Evolutionary conservation across 176 grass and related monocot genomes (phyloP).

Genomic region (Oryza glumipatula): DNA sequence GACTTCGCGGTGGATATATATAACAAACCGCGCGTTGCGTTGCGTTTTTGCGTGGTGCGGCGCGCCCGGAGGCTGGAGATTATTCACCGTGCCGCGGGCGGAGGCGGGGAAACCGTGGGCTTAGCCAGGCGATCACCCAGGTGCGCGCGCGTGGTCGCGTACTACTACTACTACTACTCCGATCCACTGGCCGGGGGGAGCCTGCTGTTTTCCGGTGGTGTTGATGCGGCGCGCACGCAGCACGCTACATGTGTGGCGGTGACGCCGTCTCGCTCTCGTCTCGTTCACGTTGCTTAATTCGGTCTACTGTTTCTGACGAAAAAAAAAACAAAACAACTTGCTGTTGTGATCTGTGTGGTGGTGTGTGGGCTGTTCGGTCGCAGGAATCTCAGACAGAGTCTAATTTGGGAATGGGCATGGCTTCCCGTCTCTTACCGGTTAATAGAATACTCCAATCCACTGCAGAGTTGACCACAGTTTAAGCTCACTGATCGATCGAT

Average conservation of each 20-base stretch:
- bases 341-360: neutral
- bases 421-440: neutral
- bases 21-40: neutral
- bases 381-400: constrained; percentile 5
- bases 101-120: constrained; percentile 33
- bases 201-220: constrained; percentile 30
- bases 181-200: neutral
- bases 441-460: neutral
- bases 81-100: neutral
- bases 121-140: neutral
- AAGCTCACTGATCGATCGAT: neutral
- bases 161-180: neutral
- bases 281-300: neutral
- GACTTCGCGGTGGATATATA: neutral
- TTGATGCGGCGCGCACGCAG: neutral
- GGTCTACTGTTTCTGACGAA: neutral
- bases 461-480: neutral
- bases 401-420: neutral
- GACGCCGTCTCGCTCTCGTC: neutral
- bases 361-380: neutral
- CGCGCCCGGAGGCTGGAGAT: neutral
- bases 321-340: constrained; percentile 1
- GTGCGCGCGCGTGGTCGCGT: neutral
- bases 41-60: constrained; percentile 7
- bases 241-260: neutral